Percentiles rank a stretch among this genome's conserved stretches.
These are phyloP conservation scores for Cercospora zeae-maydis DNA, from an alignment of 2,329 filamentous ascomycete genomes.

Conservation along the genomic window DNA sequence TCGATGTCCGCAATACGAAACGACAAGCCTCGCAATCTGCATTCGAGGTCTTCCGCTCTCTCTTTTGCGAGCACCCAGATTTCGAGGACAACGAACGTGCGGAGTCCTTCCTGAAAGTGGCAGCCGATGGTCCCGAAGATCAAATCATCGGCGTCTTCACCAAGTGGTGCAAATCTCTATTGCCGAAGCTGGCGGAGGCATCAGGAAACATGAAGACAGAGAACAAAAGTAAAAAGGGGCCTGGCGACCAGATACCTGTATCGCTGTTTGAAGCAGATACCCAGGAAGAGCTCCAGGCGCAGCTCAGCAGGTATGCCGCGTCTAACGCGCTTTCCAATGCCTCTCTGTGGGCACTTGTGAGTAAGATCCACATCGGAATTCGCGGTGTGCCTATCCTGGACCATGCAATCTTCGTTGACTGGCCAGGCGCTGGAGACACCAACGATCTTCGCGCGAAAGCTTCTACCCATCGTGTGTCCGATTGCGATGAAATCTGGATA, in stretches of 20 bases:
- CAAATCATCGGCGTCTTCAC: neutral
- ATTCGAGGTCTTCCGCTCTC: slow-evolving; percentile 10
- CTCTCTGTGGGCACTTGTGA: slow-evolving; percentile 13
- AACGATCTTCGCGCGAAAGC: slow-evolving; percentile 15
- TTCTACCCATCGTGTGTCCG: slow-evolving; percentile 2
- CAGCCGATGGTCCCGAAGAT: neutral
- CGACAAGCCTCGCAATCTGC: slow-evolving; percentile 5
- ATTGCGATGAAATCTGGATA: slow-evolving; percentile 22
- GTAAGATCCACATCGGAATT: slow-evolving; percentile 6
- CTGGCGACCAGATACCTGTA: neutral
- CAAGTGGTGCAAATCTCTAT: slow-evolving; percentile 1
- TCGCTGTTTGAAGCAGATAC: neutral
- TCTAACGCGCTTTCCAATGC: neutral
- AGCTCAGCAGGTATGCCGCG: slow-evolving; percentile 3
- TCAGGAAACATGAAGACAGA: neutral
- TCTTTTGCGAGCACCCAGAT: slow-evolving; percentile 5
- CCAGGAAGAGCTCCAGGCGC: neutral
- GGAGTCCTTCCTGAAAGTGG: neutral
- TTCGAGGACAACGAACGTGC: neutral
- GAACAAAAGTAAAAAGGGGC: neutral
- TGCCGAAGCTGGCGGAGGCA: neutral
- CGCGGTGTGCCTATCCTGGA: slow-evolving; percentile 4
- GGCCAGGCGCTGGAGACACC: slow-evolving; percentile 17
- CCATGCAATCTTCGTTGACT: slow-evolving; percentile 13
- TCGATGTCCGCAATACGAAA: neutral